Percentiles rank a stretch among this genome's conserved stretches.
These are phyloP conservation scores for Haplosporangium gracile DNA, from an alignment of 192 early-diverging fungal species.

Conservation along the genomic window DNA sequence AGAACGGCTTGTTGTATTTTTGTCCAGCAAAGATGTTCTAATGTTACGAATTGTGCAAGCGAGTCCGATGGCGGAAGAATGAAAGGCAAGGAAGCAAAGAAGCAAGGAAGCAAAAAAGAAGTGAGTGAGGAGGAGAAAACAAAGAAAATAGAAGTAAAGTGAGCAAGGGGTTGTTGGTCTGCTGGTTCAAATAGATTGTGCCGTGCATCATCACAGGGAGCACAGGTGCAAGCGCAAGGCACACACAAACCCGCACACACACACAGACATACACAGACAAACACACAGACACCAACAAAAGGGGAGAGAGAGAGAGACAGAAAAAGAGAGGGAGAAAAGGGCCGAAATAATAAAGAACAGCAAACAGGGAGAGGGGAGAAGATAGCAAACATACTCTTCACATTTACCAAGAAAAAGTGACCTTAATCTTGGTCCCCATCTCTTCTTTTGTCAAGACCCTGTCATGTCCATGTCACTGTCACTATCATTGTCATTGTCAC, in stretches of 20 bases:
- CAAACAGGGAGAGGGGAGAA: too few relatives aligned
- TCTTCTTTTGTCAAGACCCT: not conserved
- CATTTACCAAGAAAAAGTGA: not conserved
- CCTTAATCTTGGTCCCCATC: not conserved
- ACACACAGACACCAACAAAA: not conserved
- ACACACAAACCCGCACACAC: not conserved
- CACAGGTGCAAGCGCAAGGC: too few relatives aligned
- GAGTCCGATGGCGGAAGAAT: not conserved
- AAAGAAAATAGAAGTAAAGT: too few relatives aligned
- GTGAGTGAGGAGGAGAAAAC: not conserved
- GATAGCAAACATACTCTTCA: too few relatives aligned
- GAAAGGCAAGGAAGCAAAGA: not conserved
- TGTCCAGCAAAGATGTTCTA: slow-evolving; percentile 78
- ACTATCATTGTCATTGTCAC: not conserved
- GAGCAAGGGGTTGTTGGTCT: too few relatives aligned
- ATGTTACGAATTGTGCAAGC: not conserved
- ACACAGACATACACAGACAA: not conserved
- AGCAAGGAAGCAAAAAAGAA: not conserved
- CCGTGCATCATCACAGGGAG: too few relatives aligned
- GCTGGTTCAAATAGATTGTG: too few relatives aligned
- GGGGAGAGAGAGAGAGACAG: not conserved
- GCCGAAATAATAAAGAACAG: not conserved
- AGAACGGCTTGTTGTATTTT: slow-evolving; percentile 80
- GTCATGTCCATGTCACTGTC: not conserved
- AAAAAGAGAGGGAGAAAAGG: not conserved